Evolutionary conservation across 2,329 filamentous ascomycete species (phyloP).

Genomic region (Alternaria panax): DNA sequence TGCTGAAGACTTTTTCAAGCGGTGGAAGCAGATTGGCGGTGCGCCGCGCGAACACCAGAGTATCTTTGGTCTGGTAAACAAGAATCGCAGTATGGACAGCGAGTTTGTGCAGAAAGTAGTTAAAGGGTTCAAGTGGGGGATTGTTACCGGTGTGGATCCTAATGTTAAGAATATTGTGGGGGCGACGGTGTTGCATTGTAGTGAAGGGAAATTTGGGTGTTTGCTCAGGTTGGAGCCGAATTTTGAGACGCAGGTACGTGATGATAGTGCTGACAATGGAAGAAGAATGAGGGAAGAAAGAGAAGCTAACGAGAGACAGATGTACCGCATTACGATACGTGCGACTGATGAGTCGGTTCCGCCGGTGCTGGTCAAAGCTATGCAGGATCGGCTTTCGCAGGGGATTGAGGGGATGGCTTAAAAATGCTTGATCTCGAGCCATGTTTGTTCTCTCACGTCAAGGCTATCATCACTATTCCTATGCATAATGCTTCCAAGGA

Average conservation of each 20-base stretch:
- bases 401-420: constrained; percentile 52
- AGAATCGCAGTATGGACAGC: constrained; percentile 71
- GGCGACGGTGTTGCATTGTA: constrained; percentile 83
- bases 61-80: constrained; percentile 75
- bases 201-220: constrained; percentile 90
- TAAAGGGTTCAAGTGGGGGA: constrained; percentile 86
- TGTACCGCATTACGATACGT: constrained; percentile 92
- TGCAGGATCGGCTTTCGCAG: constrained; percentile 81
- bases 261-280: neutral
- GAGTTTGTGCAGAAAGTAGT: constrained; percentile 75
- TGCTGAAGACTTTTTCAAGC: constrained; percentile 96
- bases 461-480: neutral
- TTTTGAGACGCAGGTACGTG: constrained; percentile 82
- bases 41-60: constrained; percentile 85
- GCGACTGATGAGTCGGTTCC: constrained; percentile 93
- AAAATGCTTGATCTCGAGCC: too few relatives aligned
- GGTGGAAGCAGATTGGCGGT: constrained; percentile 98
- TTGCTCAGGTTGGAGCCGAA: constrained; percentile 94
- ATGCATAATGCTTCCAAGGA: neutral
- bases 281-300: neutral
- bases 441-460: too few relatives aligned
- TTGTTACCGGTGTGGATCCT: constrained; percentile 85
- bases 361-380: constrained; percentile 77
- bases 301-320: constrained; percentile 63
- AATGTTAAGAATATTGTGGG: constrained; percentile 95